Conservation (phyloP, 306 rosid species). For the Rosa multiflora region DNA sequence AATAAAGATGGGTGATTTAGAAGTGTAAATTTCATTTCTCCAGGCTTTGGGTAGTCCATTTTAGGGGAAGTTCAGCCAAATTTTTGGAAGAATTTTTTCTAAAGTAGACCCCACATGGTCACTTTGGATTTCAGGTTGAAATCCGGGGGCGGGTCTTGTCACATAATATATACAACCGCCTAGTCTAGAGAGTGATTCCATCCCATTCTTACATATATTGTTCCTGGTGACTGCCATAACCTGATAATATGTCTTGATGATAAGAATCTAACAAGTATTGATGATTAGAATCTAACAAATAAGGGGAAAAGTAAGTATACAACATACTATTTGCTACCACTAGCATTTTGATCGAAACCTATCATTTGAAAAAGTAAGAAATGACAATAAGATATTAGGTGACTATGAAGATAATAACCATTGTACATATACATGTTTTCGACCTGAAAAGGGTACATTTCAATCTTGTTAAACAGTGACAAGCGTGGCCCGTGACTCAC, state of each 20-base stretch:
- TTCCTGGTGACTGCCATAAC: constrained; percentile 94
- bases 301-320: constrained; percentile 6
- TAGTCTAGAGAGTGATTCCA: constrained; percentile 76
- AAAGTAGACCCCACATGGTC: no score
- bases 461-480: neutral
- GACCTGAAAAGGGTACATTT: neutral
- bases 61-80: no score
- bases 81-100: no score
- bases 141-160: no score
- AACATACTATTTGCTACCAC: neutral
- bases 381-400: neutral
- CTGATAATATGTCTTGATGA: constrained; percentile 32
- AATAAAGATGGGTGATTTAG: no score
- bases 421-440: neutral
- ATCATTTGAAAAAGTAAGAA: neutral
- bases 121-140: no score
- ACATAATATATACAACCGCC: constrained; percentile 72
- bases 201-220: constrained; percentile 85
- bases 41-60: no score
- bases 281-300: neutral
- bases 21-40: no score
- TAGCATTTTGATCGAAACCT: neutral
- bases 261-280: neutral
- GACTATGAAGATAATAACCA: neutral
- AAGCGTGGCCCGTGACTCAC: no score